These are phyloP conservation scores for Beauveria australis DNA, from an alignment of 2,329 filamentous ascomycete genomes.

Conservation along the genomic window DNA sequence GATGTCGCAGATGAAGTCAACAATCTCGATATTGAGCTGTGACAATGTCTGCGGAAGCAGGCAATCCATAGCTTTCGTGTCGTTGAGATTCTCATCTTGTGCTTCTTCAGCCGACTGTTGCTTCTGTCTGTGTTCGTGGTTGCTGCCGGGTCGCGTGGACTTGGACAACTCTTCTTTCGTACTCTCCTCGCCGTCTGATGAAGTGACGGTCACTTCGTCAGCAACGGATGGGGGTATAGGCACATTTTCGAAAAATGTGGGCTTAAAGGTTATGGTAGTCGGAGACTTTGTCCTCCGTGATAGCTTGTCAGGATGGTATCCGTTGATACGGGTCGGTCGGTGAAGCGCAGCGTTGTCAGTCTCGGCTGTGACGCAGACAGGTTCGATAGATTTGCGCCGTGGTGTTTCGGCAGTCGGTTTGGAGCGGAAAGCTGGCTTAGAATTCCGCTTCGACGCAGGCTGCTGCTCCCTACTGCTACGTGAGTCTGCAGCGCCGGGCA, in stretches of 20 bases:
- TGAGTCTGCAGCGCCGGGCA: background rate
- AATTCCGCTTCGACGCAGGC: slow-evolving; percentile 7
- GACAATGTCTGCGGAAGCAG: slow-evolving; percentile 50
- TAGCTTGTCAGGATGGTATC: slow-evolving; percentile 27
- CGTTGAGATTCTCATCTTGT: slow-evolving; percentile 14
- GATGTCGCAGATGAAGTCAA: slow-evolving; percentile 54
- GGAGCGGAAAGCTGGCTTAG: slow-evolving; percentile 17
- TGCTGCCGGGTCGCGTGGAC: background rate
- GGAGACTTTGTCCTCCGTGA: slow-evolving; percentile 14
- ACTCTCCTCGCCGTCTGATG: slow-evolving; percentile 14
- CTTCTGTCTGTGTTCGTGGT: background rate
- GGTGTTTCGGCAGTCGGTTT: slow-evolving; percentile 12
- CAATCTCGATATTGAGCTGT: slow-evolving; percentile 43
- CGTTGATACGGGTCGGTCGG: slow-evolving; percentile 22
- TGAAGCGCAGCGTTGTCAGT: slow-evolving; percentile 21
- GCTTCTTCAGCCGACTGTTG: background rate
- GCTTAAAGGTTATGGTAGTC: slow-evolving; percentile 22
- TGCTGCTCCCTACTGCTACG: slow-evolving; percentile 1
- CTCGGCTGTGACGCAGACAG: slow-evolving; percentile 15
- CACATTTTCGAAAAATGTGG: slow-evolving; percentile 32
- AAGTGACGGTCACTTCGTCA: slow-evolving; percentile 14
- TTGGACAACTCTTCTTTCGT: slow-evolving; percentile 2
- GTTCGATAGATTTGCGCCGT: slow-evolving; percentile 11
- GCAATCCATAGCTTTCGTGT: slow-evolving; percentile 22
- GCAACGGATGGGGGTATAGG: slow-evolving; percentile 17